Conservation (phyloP, 768 basidiomycete species). For the Lentinus tigrinus region DNA sequence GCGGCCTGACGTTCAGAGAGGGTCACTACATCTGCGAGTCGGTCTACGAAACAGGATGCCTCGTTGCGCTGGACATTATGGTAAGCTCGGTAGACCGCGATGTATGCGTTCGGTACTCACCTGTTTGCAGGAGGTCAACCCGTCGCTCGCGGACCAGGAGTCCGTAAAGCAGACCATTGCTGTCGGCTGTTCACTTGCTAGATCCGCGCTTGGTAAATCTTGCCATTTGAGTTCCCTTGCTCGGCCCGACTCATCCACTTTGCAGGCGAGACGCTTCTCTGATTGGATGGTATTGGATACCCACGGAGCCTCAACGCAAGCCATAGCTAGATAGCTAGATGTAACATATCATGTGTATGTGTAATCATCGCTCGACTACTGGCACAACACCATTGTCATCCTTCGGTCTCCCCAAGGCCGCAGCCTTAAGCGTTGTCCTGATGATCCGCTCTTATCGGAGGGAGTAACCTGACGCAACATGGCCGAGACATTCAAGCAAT, state of each 20-base stretch:
- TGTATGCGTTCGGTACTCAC: neutral
- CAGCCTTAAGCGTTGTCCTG: neutral
- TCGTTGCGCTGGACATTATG: slow-evolving; percentile 94
- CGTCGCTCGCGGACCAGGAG: slow-evolving; percentile 75
- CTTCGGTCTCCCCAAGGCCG: too few species aligned
- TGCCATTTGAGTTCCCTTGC: too few species aligned
- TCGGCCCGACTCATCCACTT: neutral
- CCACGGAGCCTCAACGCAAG: neutral
- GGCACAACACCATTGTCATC: too few species aligned
- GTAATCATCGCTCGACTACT: neutral
- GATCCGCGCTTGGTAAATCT: slow-evolving; percentile 74
- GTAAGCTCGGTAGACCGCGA: slow-evolving; percentile 34
- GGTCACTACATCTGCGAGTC: slow-evolving; percentile 98
- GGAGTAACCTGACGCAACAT: too few species aligned
- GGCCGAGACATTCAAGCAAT: too few species aligned
- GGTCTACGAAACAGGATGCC: slow-evolving; percentile 86
- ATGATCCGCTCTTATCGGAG: too few species aligned
- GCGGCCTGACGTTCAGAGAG: slow-evolving; percentile 94
- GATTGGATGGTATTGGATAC: neutral
- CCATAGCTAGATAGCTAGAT: slow-evolving; percentile 5
- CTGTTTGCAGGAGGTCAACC: slow-evolving; percentile 83
- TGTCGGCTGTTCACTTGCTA: slow-evolving; percentile 83
- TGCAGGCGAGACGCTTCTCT: slow-evolving; percentile 26
- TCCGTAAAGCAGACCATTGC: slow-evolving; percentile 87
- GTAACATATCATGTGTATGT: slow-evolving; percentile 13